Conservation (phyloP, 2,329 filamentous ascomycete genomes). For the Aspergillus proliferans region DNA sequence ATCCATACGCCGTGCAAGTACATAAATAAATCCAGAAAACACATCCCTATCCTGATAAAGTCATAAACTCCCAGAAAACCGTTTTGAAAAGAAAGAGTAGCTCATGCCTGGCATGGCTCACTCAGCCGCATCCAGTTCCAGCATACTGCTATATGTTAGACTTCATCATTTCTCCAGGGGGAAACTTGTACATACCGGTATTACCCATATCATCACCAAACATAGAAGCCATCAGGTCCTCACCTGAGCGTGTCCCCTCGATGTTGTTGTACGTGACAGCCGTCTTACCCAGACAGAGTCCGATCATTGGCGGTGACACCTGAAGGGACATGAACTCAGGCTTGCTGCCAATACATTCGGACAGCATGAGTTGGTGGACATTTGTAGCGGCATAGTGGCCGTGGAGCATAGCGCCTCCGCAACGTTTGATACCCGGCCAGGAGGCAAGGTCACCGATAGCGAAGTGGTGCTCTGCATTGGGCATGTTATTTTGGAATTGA, state of each 20-base stretch:
- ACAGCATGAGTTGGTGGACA: constrained; percentile 57
- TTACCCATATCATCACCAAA: constrained; percentile 51
- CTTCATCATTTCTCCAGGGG: not conserved
- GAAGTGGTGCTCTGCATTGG: constrained; percentile 58
- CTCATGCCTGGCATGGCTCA: constrained; percentile 17
- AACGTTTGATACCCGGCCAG: constrained; percentile 76
- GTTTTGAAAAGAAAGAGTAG: not conserved
- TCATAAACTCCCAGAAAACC: too few species aligned
- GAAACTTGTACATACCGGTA: constrained; percentile 45
- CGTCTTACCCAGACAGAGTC: constrained; percentile 63
- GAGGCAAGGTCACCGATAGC: constrained; percentile 62
- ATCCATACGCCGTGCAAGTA: too few species aligned
- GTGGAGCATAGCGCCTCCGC: constrained; percentile 68
- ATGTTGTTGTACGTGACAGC: constrained; percentile 58
- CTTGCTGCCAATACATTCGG: constrained; percentile 31
- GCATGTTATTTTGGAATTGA: constrained; percentile 47
- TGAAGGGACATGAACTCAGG: constrained; percentile 47
- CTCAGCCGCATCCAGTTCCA: constrained; percentile 51
- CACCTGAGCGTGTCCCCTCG: constrained; percentile 53
- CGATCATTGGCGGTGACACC: constrained; percentile 60
- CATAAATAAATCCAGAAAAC: too few species aligned
- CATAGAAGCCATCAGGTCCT: constrained; percentile 51
- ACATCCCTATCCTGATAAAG: too few species aligned
- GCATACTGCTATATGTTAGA: constrained; percentile 40
- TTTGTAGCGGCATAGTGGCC: constrained; percentile 62